Percentiles rank a stretch among this genome's conserved stretches.
Conservation (phyloP, 306 rosid species). For the Lablab purpureus region DNA sequence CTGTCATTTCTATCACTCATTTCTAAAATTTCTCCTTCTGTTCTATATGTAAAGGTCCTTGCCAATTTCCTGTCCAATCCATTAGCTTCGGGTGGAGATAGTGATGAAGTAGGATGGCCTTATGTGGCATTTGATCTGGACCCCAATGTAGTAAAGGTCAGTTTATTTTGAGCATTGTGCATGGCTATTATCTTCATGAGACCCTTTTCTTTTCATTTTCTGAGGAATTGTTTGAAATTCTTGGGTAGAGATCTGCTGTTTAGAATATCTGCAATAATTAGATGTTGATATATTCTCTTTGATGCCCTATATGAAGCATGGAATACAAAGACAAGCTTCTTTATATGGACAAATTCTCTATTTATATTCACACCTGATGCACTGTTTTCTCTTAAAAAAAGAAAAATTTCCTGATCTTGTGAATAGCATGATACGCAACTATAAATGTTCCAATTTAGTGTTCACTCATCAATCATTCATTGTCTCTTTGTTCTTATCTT, state of each 20-base stretch:
- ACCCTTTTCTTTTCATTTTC: constrained; percentile 4
- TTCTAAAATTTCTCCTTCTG: constrained; percentile 45
- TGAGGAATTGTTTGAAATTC: constrained; percentile 12
- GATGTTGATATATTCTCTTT: neutral
- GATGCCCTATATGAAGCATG: constrained; percentile 5
- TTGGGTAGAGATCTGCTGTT: constrained; percentile 13
- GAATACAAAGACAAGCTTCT: constrained; percentile 14
- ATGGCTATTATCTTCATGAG: constrained; percentile 22
- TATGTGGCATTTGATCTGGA: constrained; percentile 92
- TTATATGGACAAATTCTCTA: constrained; percentile 12
- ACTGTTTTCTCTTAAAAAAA: constrained; percentile 4
- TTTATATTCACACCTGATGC: constrained; percentile 27
- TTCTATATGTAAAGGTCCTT: constrained; percentile 72
- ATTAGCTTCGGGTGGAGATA: constrained; percentile 76
- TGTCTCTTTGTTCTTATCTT: constrained; percentile 23
- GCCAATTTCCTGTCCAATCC: constrained; percentile 91
- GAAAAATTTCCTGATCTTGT: constrained; percentile 28
- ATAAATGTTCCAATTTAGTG: constrained; percentile 13
- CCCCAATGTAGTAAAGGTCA: constrained; percentile 86
- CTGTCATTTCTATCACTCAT: constrained; percentile 32
- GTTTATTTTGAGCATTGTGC: constrained; percentile 35
- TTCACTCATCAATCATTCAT: constrained; percentile 30
- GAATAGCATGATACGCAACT: neutral
- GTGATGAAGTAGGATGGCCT: constrained; percentile 67
- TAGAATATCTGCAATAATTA: neutral